phyloP scores from a whole-genome alignment of 768 basidiomycete species.

The Asterophora lycoperdoides region DNA sequence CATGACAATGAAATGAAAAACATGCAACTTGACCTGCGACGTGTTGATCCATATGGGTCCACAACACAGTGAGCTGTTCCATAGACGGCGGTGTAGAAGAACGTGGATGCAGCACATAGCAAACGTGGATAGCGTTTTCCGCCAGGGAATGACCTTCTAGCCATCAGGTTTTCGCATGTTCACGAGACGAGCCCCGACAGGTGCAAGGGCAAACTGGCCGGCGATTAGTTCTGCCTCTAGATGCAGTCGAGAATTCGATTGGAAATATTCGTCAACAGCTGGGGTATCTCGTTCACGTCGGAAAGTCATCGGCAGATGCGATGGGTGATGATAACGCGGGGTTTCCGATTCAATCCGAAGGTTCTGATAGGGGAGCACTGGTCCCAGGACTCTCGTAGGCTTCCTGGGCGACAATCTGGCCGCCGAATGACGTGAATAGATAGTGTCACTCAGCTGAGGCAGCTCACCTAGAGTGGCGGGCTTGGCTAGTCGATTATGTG shows the following conservation, averaged over 20 bases:
- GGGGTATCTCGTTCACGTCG: too few species aligned
- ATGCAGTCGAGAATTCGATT: neutral
- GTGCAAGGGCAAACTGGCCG: neutral
- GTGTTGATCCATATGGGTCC: neutral
- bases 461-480: too few species aligned
- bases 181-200: neutral
- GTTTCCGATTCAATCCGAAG: too few species aligned
- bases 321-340: conserved; percentile 4
- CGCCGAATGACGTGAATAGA: too few species aligned
- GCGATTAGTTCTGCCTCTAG: neutral
- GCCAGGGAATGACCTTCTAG: neutral
- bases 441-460: too few species aligned
- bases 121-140: neutral
- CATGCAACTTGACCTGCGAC: neutral
- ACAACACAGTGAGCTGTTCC: neutral
- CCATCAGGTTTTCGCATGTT: conserved; percentile 4
- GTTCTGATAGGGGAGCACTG: too few species aligned
- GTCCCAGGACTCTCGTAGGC: too few species aligned
- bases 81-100: neutral
- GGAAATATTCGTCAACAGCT: too few species aligned
- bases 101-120: neutral
- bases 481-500: too few species aligned
- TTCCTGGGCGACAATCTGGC: too few species aligned
- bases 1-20: conserved; percentile 4
- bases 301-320: conserved; percentile 1